Evolutionary conservation across 495 filamentous ascomycete species (phyloP).

Genomic region (Aspergillus avenaceus): DNA sequence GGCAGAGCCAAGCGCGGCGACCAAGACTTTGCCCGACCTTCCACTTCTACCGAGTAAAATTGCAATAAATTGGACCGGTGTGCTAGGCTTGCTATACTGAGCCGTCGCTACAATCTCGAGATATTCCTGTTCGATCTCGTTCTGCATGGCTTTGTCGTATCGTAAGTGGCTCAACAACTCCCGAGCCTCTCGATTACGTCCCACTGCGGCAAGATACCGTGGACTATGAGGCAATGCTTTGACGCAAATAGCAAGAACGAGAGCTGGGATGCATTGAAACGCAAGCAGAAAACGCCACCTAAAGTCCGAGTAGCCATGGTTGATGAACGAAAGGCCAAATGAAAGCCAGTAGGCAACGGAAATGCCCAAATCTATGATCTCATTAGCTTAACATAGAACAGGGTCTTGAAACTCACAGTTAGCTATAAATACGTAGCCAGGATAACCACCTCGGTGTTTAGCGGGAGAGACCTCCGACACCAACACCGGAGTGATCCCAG

Average conservation of each 20-base stretch:
- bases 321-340: conserved; percentile 51
- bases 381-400: no score
- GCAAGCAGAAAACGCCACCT: conserved; percentile 54
- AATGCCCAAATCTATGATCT: conserved; percentile 48
- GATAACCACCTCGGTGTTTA: conserved; percentile 41
- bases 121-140: conserved; percentile 35
- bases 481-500: conserved; percentile 48
- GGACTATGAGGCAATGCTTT: conserved; percentile 48
- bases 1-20: conserved; percentile 44
- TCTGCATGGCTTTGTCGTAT: conserved; percentile 12
- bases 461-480: conserved; percentile 49
- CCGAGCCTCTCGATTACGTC: conserved; percentile 34
- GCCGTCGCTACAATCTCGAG: conserved; percentile 35
- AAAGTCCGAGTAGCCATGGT: conserved; percentile 46
- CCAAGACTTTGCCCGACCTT: conserved; percentile 28
- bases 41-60: conserved; percentile 31
- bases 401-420: conserved; percentile 44
- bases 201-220: conserved; percentile 38
- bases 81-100: conserved; percentile 28
- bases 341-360: conserved; percentile 61
- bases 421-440: conserved; percentile 52
- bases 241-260: conserved; percentile 46
- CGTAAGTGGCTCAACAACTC: conserved; percentile 30
- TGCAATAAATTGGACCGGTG: conserved; percentile 34
- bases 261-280: conserved; percentile 50